These are phyloP conservation scores for Cutaneotrichosporon mucoides DNA, from an alignment of 1,284 basidiomycete species.

Conservation along the genomic window DNA sequence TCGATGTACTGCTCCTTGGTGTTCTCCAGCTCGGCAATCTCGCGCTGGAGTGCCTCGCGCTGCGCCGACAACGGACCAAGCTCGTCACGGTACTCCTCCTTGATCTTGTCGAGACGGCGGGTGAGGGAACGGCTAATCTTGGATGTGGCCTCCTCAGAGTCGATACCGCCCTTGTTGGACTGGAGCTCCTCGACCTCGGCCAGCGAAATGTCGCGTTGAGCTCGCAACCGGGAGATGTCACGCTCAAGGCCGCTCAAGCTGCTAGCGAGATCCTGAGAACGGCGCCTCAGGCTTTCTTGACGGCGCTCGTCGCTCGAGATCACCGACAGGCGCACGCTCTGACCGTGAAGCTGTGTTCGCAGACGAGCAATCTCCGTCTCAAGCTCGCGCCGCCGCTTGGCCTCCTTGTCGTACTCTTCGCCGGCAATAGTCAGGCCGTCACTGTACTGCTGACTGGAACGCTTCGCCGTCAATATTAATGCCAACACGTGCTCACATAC, in stretches of 20 bases:
- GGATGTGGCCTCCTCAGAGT: conserved; percentile 30
- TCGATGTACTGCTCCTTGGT: conserved; percentile 82
- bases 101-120: conserved; percentile 82
- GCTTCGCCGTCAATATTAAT: conserved; percentile 50
- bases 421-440: conserved; percentile 88
- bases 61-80: conserved; percentile 77
- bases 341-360: conserved; percentile 78
- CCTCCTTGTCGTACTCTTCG: conserved; percentile 87
- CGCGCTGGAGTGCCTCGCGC: conserved; percentile 71
- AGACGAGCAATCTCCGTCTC: conserved; percentile 86
- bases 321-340: conserved; percentile 77
- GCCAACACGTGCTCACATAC: conserved; percentile 52
- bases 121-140: conserved; percentile 69
- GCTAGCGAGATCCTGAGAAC: conserved; percentile 72
- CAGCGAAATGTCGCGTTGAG: conserved; percentile 82
- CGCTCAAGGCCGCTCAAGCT: conserved; percentile 74
- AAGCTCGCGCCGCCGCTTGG: conserved; percentile 77
- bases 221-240: conserved; percentile 79
- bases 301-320: conserved; percentile 71
- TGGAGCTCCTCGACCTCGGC: conserved; percentile 90
- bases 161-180: conserved; percentile 28
- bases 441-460: conserved; percentile 83
- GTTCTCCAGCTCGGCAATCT: conserved; percentile 81
- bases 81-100: conserved; percentile 79
- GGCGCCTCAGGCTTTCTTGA: conserved; percentile 71